These are phyloP conservation scores for Kodamaea nitidulidarum DNA, from an alignment of 805 yeast genomes.

Conservation along the genomic window DNA sequence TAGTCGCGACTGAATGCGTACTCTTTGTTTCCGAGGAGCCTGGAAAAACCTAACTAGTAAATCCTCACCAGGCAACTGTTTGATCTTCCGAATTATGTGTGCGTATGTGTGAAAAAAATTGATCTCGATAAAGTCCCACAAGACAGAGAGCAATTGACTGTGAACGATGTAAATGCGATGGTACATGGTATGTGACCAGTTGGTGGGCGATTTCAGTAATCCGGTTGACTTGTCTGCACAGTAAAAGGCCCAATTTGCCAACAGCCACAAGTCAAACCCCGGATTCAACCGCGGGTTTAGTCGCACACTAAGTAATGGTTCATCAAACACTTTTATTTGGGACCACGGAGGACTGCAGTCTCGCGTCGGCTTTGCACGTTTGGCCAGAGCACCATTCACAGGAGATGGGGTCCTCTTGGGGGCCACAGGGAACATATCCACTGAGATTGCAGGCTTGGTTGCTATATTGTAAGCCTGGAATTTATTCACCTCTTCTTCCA, in stretches of 20 bases:
- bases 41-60: conserved; percentile 4
- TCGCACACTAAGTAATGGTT: conserved; percentile 21
- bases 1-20: conserved; percentile 7
- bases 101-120: conserved; percentile 12
- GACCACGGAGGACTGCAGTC: conserved; percentile 7
- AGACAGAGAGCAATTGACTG: conserved; percentile 14
- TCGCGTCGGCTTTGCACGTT: neutral
- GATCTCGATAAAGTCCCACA: conserved; percentile 19
- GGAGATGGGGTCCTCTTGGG: neutral
- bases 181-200: conserved; percentile 18
- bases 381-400: neutral
- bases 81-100: conserved; percentile 1
- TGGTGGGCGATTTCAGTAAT: conserved; percentile 16
- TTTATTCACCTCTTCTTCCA: conserved; percentile 19
- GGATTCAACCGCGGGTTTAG: conserved; percentile 19
- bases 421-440: conserved; percentile 1
- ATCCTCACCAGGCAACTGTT: conserved; percentile 5
- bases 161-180: conserved; percentile 25
- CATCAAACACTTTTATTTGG: conserved; percentile 28
- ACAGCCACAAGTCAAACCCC: conserved; percentile 26
- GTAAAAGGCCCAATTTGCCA: conserved; percentile 33
- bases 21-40: conserved; percentile 3
- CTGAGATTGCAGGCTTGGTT: neutral
- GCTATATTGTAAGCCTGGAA: conserved; percentile 14
- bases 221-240: conserved; percentile 30